Base-by-base conservation (phyloP, 106 monocot species). In the Ottelia alismoides region DNA sequence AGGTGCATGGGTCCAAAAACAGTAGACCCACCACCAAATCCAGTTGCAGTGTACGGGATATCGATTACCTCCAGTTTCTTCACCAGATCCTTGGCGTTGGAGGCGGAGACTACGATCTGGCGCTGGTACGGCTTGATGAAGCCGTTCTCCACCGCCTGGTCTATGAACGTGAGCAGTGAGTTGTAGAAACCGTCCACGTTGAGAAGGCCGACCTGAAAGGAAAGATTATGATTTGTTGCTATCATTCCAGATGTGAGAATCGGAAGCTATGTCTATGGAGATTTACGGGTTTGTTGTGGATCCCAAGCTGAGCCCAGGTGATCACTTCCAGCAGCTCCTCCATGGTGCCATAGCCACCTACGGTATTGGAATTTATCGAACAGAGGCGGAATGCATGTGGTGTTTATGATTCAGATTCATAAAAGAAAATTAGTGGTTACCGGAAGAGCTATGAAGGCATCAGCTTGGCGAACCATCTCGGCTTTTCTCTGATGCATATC, bases 101-200 rank as follows among this genome's bases (percentile, higher is more conserved):
- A 32, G 3, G 87, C 82, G 2, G 72, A 73, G 27, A 88, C 61
- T 30, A 88, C 52, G 64, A 88, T 69, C 35, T 73, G 62, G 14
- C 87, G 74, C 49, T 75, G 75, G 20, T 31, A 64, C 2, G 82
- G 87, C 19, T 70, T 45, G 53, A 88, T 82, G 76, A 88, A 88
- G 19, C 78, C 87, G 19, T 82, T 82, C 7, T 67, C 87, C 0
- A 88, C 78, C 5, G 87, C 87, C 25, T 76, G 70, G 67, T 88
- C 87, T 9, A 88, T 70, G 68, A 88, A 75, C 3, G 75, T 66
- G 18, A 88, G 65, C 1, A 88, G 69, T 0, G 76, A 78, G 63
- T 88, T 73, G 62, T 82, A 88, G 67, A 82, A 88, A 1, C 87
- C 87, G 18, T 88, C 87, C 25, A 88, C 87, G 53, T 88, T 88